Evolutionary conservation across 208 protist species (phyloP).

Genomic region (Borovskyia barvae): DNA sequence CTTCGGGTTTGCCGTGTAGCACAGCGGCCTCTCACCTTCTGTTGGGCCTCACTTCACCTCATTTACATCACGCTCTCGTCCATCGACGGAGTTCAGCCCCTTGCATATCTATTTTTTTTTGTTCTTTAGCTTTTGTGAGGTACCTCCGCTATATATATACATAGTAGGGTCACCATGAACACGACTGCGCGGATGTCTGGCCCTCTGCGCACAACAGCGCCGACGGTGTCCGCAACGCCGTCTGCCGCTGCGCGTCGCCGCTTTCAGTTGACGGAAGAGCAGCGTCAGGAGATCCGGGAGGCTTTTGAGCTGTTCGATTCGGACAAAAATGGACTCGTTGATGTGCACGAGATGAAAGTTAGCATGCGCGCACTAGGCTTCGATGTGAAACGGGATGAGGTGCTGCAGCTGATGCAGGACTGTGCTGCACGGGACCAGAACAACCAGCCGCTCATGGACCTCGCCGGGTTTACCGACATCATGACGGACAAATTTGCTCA

Average conservation of each 20-base stretch:
- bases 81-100: neutral
- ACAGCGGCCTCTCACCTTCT: no score
- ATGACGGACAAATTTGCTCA: constrained; percentile 93
- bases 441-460: constrained; percentile 86
- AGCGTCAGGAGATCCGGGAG: constrained; percentile 99
- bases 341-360: constrained; percentile 99
- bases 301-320: constrained; percentile 99
- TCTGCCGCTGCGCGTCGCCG: constrained; percentile 60
- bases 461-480: constrained; percentile 90
- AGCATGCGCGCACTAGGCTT: constrained; percentile 99
- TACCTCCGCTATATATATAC: neutral
- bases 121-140: constrained; percentile 1
- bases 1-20: no score
- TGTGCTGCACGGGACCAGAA: constrained; percentile 79
- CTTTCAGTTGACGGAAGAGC: constrained; percentile 98
- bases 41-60: no score
- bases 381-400: constrained; percentile 97
- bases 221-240: constrained; percentile 19
- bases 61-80: no score
- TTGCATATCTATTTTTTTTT: neutral
- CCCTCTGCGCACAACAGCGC: constrained; percentile 43
- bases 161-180: constrained; percentile 10
- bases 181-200: constrained; percentile 31
- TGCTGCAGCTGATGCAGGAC: constrained; percentile 86
- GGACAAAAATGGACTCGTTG: constrained; percentile 95